Evolutionary conservation across 352 stramenopile species (phyloP).

Genomic region (Thalassiosira ordinaria): DNA sequence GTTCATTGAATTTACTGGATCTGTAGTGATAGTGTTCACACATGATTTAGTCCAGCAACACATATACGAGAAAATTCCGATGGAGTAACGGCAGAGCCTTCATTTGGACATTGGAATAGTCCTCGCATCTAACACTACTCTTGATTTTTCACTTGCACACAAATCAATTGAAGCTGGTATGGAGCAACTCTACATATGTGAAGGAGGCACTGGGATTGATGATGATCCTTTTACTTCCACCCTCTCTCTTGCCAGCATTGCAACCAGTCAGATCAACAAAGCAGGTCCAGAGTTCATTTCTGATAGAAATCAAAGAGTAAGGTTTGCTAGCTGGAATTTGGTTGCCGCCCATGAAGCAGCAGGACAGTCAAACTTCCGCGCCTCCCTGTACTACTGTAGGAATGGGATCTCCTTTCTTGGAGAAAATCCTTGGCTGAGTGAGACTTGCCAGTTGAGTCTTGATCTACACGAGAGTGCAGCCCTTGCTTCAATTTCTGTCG

Average conservation of each 20-base stretch:
- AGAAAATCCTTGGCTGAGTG: background rate
- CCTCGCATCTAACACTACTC: background rate
- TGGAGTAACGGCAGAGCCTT: background rate
- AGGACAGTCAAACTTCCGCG: background rate
- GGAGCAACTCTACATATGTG: background rate
- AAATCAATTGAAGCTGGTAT: background rate
- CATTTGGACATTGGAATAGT: background rate
- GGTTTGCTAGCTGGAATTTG: background rate
- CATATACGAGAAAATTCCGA: background rate
- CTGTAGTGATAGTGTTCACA: background rate
- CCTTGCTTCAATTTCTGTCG: background rate
- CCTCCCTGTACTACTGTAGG: background rate
- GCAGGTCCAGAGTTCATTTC: background rate
- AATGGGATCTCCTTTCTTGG: constrained; percentile 2
- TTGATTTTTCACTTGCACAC: background rate
- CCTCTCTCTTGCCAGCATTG: background rate
- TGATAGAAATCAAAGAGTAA: background rate
- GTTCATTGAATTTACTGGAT: background rate
- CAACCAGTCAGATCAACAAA: background rate
- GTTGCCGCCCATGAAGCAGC: background rate
- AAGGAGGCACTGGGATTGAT: background rate
- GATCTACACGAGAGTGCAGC: background rate
- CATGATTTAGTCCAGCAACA: background rate
- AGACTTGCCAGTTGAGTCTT: background rate
- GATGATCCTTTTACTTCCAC: background rate